Percentiles rank a stretch among this genome's conserved stretches.
These are phyloP conservation scores for Colletotrichum noveboracense DNA, from an alignment of 2,329 filamentous ascomycete genomes.

Conservation along the genomic window DNA sequence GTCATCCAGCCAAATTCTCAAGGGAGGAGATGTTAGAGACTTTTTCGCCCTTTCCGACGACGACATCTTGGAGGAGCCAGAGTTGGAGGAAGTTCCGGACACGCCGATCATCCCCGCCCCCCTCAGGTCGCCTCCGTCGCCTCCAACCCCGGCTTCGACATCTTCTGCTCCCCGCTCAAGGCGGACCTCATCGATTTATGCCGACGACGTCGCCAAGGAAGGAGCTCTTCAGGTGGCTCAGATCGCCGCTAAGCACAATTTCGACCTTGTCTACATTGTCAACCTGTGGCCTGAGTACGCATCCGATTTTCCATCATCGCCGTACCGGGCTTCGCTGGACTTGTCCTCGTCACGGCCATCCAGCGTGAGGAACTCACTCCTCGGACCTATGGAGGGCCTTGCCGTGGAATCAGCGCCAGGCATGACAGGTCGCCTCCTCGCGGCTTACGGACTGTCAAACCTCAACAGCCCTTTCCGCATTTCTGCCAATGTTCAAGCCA, in stretches of 20 bases:
- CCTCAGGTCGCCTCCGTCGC: neutral
- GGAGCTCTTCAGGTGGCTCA: conserved; percentile 48
- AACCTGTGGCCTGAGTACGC: conserved; percentile 57
- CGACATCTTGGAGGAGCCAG: conserved; percentile 56
- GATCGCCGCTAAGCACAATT: conserved; percentile 61
- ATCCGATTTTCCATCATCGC: conserved; percentile 10
- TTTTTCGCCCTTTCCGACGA: conserved; percentile 48
- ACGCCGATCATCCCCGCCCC: neutral
- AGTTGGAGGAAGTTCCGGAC: neutral
- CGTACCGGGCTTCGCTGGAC: conserved; percentile 22
- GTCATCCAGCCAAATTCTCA: conserved; percentile 26
- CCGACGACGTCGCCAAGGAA: conserved; percentile 23
- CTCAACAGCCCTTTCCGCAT: conserved; percentile 59
- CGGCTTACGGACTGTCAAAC: conserved; percentile 58
- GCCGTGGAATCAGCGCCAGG: conserved; percentile 22
- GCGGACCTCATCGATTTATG: conserved; percentile 7
- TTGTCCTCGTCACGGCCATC: conserved; percentile 19
- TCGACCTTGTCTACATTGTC: conserved; percentile 64
- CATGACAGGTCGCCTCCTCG: conserved; percentile 56
- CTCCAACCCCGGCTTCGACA: conserved; percentile 15
- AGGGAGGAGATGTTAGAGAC: conserved; percentile 28
- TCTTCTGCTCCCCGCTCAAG: neutral
- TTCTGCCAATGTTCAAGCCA: conserved; percentile 52
- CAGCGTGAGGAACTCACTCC: conserved; percentile 12
- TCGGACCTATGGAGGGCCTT: conserved; percentile 12